A percentile compares a stretch with the other conserved stretches of the same genome.
phyloP scores from a whole-genome alignment of 2,329 filamentous ascomycete genomes.

The Neodidymelliopsis sp. region DNA sequence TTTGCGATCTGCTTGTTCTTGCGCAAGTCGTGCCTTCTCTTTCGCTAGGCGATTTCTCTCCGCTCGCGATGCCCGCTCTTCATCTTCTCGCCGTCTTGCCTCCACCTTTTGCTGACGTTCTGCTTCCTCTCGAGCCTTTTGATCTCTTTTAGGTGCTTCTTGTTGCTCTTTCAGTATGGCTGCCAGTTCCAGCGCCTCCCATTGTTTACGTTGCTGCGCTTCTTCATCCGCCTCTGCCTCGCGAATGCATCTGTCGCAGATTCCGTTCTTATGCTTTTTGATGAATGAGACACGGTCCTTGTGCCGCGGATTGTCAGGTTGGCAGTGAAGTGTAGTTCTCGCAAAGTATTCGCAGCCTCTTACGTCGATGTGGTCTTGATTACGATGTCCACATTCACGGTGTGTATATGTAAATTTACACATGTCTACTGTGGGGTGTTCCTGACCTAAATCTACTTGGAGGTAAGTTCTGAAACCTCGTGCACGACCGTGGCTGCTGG shows the following conservation, averaged over 20 bases:
- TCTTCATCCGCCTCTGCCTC: not conserved
- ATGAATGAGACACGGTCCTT: constrained; percentile 20
- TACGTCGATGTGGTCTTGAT: constrained; percentile 28
- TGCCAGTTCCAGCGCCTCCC: constrained; percentile 2
- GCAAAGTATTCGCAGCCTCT: constrained; percentile 24
- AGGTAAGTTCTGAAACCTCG: not conserved
- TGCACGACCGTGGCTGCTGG: not conserved
- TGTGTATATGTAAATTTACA: constrained; percentile 31
- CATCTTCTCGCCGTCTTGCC: not conserved
- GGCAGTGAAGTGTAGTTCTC: constrained; percentile 20
- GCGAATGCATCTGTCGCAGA: constrained; percentile 26
- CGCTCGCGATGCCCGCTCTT: not conserved
- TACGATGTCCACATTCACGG: constrained; percentile 31
- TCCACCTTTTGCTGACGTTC: not conserved
- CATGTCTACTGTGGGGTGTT: constrained; percentile 15
- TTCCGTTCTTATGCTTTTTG: constrained; percentile 21
- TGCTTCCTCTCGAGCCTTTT: not conserved
- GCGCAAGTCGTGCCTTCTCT: not conserved
- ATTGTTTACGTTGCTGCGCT: not conserved
- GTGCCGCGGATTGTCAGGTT: constrained; percentile 27
- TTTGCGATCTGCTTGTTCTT: not conserved
- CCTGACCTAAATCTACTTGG: not conserved
- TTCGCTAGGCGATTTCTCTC: constrained; percentile 5
- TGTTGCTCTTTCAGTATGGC: constrained; percentile 1
- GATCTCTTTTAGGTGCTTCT: not conserved